phyloP scores from a whole-genome alignment of 2,329 filamentous ascomycete genomes.

The Venturia carpophila region DNA sequence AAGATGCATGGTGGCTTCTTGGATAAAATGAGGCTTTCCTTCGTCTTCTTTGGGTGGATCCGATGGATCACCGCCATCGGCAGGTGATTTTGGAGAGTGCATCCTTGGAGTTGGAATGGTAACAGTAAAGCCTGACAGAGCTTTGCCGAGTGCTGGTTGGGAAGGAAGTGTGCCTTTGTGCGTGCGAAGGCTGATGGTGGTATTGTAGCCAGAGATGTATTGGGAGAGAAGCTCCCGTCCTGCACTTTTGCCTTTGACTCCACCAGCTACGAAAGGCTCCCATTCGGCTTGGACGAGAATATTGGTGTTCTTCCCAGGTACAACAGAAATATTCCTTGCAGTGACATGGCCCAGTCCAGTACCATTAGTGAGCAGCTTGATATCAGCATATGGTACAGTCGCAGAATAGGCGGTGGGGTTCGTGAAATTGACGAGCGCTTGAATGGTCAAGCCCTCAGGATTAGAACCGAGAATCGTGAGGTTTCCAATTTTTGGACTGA shows the following conservation, averaged over 20 bases:
- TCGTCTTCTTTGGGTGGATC: constrained; percentile 45
- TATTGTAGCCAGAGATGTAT: constrained; percentile 81
- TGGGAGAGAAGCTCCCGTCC: constrained; percentile 71
- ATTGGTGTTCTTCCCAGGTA: constrained; percentile 63
- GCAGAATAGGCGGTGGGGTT: constrained; percentile 88
- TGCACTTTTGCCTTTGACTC: constrained; percentile 50
- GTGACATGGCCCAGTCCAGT: constrained; percentile 69
- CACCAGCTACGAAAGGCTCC: constrained; percentile 59
- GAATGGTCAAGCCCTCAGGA: constrained; percentile 59
- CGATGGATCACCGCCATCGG: constrained; percentile 31
- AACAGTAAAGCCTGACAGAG: constrained; percentile 63
- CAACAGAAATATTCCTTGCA: constrained; percentile 55
- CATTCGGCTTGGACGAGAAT: constrained; percentile 62
- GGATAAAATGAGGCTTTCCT: constrained; percentile 61
- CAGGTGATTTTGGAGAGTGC: constrained; percentile 42
- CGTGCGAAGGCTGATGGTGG: constrained; percentile 64
- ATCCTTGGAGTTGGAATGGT: constrained; percentile 64
- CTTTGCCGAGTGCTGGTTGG: constrained; percentile 62
- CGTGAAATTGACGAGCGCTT: constrained; percentile 70
- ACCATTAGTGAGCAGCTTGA: constrained; percentile 66
- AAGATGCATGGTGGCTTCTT: constrained; percentile 67
- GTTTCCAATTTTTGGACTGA: constrained; percentile 58
- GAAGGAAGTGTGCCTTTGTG: constrained; percentile 66
- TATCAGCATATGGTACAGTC: constrained; percentile 67
- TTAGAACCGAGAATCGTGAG: constrained; percentile 68